Evolutionary conservation across 345 rosid genomes (phyloP).

Genomic region (Arabis alpina): DNA sequence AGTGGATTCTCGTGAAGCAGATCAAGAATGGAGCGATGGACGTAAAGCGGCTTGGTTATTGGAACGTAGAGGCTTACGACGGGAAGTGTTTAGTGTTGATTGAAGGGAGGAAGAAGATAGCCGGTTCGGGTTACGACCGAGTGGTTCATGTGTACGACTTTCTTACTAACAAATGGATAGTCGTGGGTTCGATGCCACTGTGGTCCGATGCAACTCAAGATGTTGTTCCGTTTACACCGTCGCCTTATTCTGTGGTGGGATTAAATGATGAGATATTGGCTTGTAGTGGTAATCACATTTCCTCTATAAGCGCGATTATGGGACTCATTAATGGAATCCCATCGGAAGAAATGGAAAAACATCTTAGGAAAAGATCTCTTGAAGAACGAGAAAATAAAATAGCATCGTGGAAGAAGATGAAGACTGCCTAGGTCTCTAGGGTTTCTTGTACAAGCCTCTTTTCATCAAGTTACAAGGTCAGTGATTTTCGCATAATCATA

Average conservation of each 20-base stretch:
- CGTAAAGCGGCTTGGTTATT: not conserved
- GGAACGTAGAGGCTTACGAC: conserved; percentile 12
- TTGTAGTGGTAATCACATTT: not conserved
- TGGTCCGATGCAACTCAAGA: not conserved
- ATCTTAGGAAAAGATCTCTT: not conserved
- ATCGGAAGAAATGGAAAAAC: not conserved
- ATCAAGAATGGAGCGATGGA: not conserved
- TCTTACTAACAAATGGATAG: not conserved
- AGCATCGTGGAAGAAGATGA: too few species aligned
- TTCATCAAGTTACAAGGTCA: too few species aligned
- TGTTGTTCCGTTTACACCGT: not conserved
- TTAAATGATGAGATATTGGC: not conserved
- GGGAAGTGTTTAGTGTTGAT: conserved; percentile 15
- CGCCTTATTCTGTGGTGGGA: conserved; percentile 1
- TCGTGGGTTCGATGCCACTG: not conserved
- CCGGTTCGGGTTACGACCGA: too few species aligned
- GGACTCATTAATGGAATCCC: conserved; percentile 6
- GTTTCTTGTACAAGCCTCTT: too few species aligned
- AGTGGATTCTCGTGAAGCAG: not conserved
- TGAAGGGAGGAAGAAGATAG: not conserved
- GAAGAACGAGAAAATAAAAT: not conserved
- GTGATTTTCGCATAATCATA: too few species aligned
- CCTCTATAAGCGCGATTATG: conserved; percentile 15
- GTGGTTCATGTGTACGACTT: conserved; percentile 19
- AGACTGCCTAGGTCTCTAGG: too few species aligned